phyloP scores from a whole-genome alignment of 176 grass and related monocot species.

The Musa itinerans region DNA sequence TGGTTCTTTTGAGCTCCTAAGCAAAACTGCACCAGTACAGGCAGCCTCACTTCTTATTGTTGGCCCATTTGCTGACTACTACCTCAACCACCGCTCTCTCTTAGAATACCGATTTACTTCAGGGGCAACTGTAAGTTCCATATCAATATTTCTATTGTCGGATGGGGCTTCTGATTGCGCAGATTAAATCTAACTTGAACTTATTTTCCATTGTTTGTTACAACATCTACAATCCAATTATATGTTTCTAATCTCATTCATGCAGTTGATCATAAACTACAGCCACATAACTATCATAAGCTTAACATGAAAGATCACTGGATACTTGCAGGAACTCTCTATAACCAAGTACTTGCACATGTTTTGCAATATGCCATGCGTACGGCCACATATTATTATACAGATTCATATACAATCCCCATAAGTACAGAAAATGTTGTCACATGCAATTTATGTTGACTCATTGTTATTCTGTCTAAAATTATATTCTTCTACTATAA shows the following conservation, averaged over 20 bases:
- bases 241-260: background rate
- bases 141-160: background rate
- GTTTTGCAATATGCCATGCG: too few species aligned
- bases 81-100: background rate
- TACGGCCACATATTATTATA: too few species aligned
- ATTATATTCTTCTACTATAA: too few species aligned
- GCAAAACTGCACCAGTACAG: slow-evolving; percentile 21
- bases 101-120: slow-evolving; percentile 2
- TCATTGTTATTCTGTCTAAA: too few species aligned
- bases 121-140: slow-evolving; percentile 15
- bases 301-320: background rate
- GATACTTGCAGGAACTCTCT: too few species aligned
- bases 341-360: too few species aligned
- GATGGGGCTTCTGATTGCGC: background rate
- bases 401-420: too few species aligned
- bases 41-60: slow-evolving; percentile 11
- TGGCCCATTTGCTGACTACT: slow-evolving; percentile 17
- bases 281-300: background rate
- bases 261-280: background rate
- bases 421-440: too few species aligned
- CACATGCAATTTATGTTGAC: too few species aligned
- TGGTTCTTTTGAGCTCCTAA: slow-evolving; percentile 19
- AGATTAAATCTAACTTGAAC: background rate
- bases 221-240: background rate
- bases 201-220: background rate